Conservation (phyloP, 2,329 filamentous ascomycete species). For the Diplodia corticola region DNA sequence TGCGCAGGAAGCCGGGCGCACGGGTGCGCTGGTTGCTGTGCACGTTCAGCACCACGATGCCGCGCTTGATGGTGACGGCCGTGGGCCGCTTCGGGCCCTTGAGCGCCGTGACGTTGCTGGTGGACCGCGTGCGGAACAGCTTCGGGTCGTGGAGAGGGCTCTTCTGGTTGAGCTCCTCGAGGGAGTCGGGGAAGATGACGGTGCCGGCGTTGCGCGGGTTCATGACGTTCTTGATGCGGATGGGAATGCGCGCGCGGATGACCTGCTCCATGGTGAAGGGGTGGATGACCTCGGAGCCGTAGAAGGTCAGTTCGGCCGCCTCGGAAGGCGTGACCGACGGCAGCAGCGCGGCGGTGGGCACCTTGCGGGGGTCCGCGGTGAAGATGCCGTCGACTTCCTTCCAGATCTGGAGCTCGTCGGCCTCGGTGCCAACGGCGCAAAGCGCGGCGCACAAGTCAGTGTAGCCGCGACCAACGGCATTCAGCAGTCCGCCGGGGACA, state of each 20-base stretch:
- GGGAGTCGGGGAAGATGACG: constrained; percentile 75
- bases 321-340: constrained; percentile 88
- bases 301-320: constrained; percentile 84
- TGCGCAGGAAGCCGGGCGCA: constrained; percentile 92
- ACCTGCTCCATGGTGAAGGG: constrained; percentile 98
- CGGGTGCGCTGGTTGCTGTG: constrained; percentile 97
- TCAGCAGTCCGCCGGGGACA: constrained; percentile 85
- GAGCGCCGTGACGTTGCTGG: constrained; percentile 45
- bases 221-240: constrained; percentile 90
- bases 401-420: constrained; percentile 93
- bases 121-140: constrained; percentile 50
- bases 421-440: constrained; percentile 82
- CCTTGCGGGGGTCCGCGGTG: constrained; percentile 80
- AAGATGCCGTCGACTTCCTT: constrained; percentile 99
- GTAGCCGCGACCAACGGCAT: constrained; percentile 91
- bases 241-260: constrained; percentile 73
- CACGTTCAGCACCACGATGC: constrained; percentile 95
- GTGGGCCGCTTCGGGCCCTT: constrained; percentile 53
- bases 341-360: constrained; percentile 89
- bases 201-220: constrained; percentile 78
- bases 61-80: constrained; percentile 93
- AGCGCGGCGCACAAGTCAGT: constrained; percentile 94
- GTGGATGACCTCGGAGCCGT: constrained; percentile 86
- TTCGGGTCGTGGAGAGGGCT: constrained; percentile 60
- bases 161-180: constrained; percentile 55